A percentile compares a stretch with the other conserved stretches of the same genome.
Conservation (phyloP, 495 filamentous ascomycete genomes). For the Lepidopterella palustris region DNA sequence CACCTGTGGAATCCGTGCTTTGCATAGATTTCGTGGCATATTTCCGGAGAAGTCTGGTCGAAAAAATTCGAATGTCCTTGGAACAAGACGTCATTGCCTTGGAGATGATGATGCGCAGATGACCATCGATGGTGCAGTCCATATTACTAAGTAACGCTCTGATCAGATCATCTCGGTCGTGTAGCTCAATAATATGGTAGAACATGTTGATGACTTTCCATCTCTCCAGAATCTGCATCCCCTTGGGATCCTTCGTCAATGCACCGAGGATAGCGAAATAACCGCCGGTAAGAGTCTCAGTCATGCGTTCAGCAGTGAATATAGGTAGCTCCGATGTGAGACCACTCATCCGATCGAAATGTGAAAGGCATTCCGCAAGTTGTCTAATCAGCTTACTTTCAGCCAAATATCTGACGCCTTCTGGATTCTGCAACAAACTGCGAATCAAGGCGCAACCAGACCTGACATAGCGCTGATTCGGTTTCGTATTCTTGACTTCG, state of each 20-base stretch:
- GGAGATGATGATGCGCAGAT: constrained; percentile 84
- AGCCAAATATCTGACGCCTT: constrained; percentile 76
- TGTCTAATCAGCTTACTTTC: constrained; percentile 91
- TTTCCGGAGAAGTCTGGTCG: constrained; percentile 75
- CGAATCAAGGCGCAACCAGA: constrained; percentile 82
- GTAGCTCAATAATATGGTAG: constrained; percentile 92
- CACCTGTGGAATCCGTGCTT: constrained; percentile 9
- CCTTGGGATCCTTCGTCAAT: constrained; percentile 71
- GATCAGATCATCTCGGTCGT: constrained; percentile 82
- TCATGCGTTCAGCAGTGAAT: constrained; percentile 76
- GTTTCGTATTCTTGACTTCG: constrained; percentile 76
- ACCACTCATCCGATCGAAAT: constrained; percentile 86
- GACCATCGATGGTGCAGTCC: constrained; percentile 82
- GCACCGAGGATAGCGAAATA: constrained; percentile 91
- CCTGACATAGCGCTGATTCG: constrained; percentile 88
- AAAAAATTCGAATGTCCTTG: constrained; percentile 83
- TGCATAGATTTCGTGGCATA: constrained; percentile 54
- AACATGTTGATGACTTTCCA: constrained; percentile 99
- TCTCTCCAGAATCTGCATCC: constrained; percentile 83
- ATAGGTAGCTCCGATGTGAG: constrained; percentile 80
- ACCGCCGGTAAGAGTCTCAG: constrained; percentile 76
- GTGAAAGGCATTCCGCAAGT: constrained; percentile 89
- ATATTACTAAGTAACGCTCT: constrained; percentile 80
- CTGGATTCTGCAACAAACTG: constrained; percentile 71
- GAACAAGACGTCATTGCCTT: constrained; percentile 88